Percentiles rank a stretch among this genome's conserved stretches.
These are phyloP conservation scores for Phaffia tasmanica DNA, from an alignment of 768 basidiomycete species.

Conservation along the genomic window DNA sequence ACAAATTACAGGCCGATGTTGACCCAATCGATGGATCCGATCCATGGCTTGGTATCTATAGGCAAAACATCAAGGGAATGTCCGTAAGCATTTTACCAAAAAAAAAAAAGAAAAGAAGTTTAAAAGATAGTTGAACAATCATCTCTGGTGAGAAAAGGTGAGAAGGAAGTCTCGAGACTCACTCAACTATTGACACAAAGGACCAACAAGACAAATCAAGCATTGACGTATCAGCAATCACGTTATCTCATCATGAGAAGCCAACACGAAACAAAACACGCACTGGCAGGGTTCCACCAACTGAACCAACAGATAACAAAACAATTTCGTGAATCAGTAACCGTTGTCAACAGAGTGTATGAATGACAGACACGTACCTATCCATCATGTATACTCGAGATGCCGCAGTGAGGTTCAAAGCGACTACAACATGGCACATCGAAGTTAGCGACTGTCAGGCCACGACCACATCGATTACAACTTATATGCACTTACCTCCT, in stretches of 20 bases:
- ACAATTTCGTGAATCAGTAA: slow-evolving; percentile 6
- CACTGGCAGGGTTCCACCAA: slow-evolving; percentile 84
- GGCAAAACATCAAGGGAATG: neutral
- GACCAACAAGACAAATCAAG: slow-evolving; percentile 17
- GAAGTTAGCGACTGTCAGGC: slow-evolving; percentile 33
- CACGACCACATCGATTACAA: slow-evolving; percentile 96
- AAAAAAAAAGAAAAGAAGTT: neutral
- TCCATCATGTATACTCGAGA: slow-evolving; percentile 24
- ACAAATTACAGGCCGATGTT: slow-evolving; percentile 81
- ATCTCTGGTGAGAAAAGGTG: neutral
- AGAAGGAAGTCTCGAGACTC: neutral
- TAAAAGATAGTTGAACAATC: slow-evolving; percentile 2
- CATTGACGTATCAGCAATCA: neutral
- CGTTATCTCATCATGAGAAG: neutral
- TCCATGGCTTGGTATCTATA: slow-evolving; percentile 63
- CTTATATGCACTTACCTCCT: slow-evolving; percentile 53
- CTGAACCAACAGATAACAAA: slow-evolving; percentile 3
- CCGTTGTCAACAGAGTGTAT: neutral
- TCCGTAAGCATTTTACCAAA: too few species aligned
- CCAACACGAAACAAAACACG: slow-evolving; percentile 38
- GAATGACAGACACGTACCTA: neutral
- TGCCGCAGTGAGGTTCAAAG: slow-evolving; percentile 24
- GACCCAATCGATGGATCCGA: slow-evolving; percentile 91
- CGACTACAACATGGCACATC: neutral
- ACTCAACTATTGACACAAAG: neutral